Percentiles rank a stretch among this genome's conserved stretches.
Conservation (phyloP, 2,329 filamentous ascomycete species). For the Dactylellina parvicollis region DNA sequence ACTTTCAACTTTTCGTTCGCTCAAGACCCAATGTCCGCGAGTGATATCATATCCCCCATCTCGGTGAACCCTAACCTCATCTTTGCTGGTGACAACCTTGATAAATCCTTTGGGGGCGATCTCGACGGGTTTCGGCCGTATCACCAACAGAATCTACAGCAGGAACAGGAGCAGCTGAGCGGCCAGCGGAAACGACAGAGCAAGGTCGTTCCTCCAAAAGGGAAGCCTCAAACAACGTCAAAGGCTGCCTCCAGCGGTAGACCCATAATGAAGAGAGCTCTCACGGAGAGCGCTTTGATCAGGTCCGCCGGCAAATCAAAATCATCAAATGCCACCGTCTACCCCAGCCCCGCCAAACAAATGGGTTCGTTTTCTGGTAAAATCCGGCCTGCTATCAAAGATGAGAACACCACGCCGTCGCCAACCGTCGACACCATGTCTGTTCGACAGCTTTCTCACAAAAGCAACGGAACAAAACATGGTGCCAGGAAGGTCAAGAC, state of each 20-base stretch:
- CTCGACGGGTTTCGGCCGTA: conserved; percentile 36
- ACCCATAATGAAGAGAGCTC: conserved; percentile 36
- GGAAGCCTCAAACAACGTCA: conserved; percentile 2
- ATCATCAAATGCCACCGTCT: conserved; percentile 9
- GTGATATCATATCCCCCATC: conserved; percentile 41
- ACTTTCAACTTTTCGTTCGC: conserved; percentile 45
- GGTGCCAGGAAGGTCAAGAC: conserved; percentile 21
- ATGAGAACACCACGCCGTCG: conserved; percentile 51
- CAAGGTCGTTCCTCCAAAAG: conserved; percentile 9
- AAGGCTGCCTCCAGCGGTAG: conserved; percentile 14
- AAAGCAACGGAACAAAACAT: conserved; percentile 22
- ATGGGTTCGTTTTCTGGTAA: conserved; percentile 35
- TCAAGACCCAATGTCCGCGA: conserved; percentile 43
- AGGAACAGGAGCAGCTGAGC: conserved; percentile 34
- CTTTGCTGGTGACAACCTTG: conserved; percentile 27
- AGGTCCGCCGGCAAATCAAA: conserved; percentile 19
- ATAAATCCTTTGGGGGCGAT: conserved; percentile 24
- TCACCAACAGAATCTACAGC: conserved; percentile 45
- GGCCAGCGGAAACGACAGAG: conserved; percentile 43
- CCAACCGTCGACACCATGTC: conserved; percentile 31
- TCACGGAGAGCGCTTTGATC: conserved; percentile 44
- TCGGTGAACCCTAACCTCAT: conserved; percentile 51
- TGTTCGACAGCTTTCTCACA: conserved; percentile 29
- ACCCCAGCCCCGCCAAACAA: conserved; percentile 41
- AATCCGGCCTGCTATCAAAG: conserved; percentile 13